Percentiles rank a stretch among this genome's conserved stretches.
These are phyloP conservation scores for Coffea eugenioides DNA, from an alignment of 257 asterid species.

Conservation along the genomic window DNA sequence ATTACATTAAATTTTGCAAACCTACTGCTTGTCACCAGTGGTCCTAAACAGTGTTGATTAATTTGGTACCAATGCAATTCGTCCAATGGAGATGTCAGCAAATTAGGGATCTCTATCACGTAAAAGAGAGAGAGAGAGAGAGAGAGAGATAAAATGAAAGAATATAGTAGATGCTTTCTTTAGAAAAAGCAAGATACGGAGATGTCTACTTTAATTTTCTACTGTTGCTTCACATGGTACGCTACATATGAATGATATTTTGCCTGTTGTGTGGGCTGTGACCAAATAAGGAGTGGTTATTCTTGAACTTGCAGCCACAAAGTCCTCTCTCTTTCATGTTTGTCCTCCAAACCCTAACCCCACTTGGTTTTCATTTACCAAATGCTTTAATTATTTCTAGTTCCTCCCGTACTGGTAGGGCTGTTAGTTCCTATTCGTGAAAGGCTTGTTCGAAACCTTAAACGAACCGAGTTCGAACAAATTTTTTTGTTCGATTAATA, in stretches of 20 bases:
- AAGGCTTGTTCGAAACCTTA: no score
- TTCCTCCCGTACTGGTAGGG: background rate
- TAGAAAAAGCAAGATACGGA: slow-evolving; percentile 18
- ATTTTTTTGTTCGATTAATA: no score
- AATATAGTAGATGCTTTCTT: slow-evolving; percentile 30
- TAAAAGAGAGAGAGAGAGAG: no score
- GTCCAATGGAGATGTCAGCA: slow-evolving; percentile 5
- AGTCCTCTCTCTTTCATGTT: slow-evolving; percentile 29
- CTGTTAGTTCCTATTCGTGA: no score
- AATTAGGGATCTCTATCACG: slow-evolving; percentile 2
- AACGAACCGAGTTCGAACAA: no score
- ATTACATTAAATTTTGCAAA: no score
- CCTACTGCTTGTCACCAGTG: background rate
- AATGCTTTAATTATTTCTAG: background rate
- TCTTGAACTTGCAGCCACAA: slow-evolving; percentile 23
- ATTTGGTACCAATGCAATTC: background rate
- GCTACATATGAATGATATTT: background rate
- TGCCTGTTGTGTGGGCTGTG: slow-evolving; percentile 26
- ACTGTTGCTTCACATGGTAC: slow-evolving; percentile 21
- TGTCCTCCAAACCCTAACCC: slow-evolving; percentile 12
- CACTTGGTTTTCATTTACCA: slow-evolving; percentile 10
- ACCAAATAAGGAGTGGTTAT: slow-evolving; percentile 11
- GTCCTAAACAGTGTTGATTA: slow-evolving; percentile 4
- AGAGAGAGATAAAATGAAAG: slow-evolving; percentile 8
- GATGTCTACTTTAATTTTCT: no score